These are phyloP conservation scores for Penicillium sp. DNA, from an alignment of 2,329 filamentous ascomycete genomes.

Conservation along the genomic window DNA sequence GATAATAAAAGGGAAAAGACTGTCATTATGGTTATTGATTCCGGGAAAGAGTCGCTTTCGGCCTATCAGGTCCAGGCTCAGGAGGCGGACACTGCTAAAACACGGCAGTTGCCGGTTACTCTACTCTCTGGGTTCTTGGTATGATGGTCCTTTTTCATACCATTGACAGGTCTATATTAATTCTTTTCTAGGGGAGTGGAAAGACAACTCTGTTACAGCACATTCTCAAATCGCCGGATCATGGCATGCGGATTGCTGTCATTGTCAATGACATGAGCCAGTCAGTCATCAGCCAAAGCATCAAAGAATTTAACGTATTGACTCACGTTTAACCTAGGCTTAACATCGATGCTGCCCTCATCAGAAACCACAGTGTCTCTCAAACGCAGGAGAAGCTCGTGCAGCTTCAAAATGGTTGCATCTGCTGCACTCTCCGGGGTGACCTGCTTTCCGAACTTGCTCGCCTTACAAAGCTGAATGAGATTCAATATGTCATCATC, in stretches of 20 bases:
- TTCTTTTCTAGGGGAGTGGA: constrained; percentile 57
- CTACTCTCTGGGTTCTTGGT: constrained; percentile 62
- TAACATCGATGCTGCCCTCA: constrained; percentile 65
- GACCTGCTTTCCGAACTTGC: constrained; percentile 70
- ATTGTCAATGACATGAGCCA: constrained; percentile 72
- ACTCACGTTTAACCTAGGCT: constrained; percentile 43
- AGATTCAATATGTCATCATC: constrained; percentile 70
- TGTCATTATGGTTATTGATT: constrained; percentile 24
- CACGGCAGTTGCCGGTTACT: constrained; percentile 54
- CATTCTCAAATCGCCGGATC: constrained; percentile 62
- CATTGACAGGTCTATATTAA: neutral
- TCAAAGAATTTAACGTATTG: neutral
- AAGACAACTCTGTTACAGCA: constrained; percentile 71
- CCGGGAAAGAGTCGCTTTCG: constrained; percentile 13
- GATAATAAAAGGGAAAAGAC: neutral
- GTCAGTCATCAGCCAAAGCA: constrained; percentile 33
- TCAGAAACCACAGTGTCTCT: constrained; percentile 58
- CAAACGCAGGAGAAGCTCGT: constrained; percentile 65
- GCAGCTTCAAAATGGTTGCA: constrained; percentile 70
- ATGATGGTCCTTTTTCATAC: constrained; percentile 3
- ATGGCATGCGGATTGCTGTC: constrained; percentile 67
- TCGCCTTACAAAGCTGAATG: constrained; percentile 59
- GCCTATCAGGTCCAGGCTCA: constrained; percentile 13
- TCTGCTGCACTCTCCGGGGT: constrained; percentile 72
- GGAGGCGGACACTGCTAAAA: constrained; percentile 32